A percentile compares a stretch with the other conserved stretches of the same genome.
Conservation (phyloP, 139 green algal species). For the Chlorokybus atmophyticus region DNA sequence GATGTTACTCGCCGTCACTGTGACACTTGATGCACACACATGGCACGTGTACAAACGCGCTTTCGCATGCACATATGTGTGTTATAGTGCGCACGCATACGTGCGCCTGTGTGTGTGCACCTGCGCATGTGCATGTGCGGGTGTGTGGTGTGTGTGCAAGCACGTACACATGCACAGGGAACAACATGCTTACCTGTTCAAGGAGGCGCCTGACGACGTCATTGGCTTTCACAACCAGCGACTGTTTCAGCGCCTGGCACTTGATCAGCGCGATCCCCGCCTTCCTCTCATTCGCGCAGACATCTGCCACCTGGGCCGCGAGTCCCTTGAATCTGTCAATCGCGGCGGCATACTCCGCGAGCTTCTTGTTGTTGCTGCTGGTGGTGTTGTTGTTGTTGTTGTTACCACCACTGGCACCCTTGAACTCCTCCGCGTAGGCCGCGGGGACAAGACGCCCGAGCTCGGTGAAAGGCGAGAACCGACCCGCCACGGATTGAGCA, state of each 20-base stretch:
- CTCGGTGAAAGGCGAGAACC: too few relatives aligned
- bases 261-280: neutral
- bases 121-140: neutral
- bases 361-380: neutral
- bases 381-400: too few relatives aligned
- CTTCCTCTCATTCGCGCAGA: neutral
- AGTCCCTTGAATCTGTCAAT: conserved; percentile 1
- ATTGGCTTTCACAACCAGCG: conserved; percentile 1
- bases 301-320: neutral
- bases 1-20: too few relatives aligned
- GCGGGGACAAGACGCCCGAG: too few relatives aligned
- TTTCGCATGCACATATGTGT: too few relatives aligned
- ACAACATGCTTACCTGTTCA: neutral
- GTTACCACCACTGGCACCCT: too few relatives aligned
- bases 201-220: neutral
- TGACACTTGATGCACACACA: too few relatives aligned
- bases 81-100: too few relatives aligned
- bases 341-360: conserved; percentile 2
- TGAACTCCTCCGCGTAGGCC: too few relatives aligned
- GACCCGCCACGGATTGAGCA: too few relatives aligned
- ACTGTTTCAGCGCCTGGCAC: neutral
- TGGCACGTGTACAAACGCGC: too few relatives aligned
- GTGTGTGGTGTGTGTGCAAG: neutral
- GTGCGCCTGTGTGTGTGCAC: too few relatives aligned
- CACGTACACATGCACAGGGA: neutral